Conservation (phyloP, 2,329 filamentous ascomycete species). For the Gaeumannomyces sp. region DNA sequence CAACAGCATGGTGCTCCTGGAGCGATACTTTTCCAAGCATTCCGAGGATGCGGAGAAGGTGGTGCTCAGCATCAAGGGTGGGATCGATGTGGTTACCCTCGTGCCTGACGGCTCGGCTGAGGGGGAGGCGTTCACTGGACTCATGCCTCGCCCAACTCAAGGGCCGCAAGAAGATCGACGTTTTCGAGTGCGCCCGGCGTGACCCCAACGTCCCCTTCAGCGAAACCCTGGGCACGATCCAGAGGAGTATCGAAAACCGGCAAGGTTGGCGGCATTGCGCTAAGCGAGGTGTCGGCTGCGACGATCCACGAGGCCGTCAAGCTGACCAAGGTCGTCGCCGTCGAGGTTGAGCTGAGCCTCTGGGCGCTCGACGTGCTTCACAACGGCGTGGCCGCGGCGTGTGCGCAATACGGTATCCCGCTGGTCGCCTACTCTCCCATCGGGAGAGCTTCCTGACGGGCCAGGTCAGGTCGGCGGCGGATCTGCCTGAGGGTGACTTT, state of each 20-base stretch:
- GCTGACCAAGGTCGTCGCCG: conserved; percentile 37
- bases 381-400: conserved; percentile 44
- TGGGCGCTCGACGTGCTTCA: conserved; percentile 40
- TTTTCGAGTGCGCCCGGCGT: conserved; percentile 53
- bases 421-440: conserved; percentile 56
- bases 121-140: conserved; percentile 49
- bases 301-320: conserved; percentile 43
- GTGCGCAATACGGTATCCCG: conserved; percentile 47
- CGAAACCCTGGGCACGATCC: conserved; percentile 35
- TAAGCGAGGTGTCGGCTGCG: conserved; percentile 44
- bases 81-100: conserved; percentile 57
- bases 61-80: conserved; percentile 58
- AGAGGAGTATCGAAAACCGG: conserved; percentile 46
- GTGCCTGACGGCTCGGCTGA: conserved; percentile 58
- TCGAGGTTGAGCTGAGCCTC: conserved; percentile 49
- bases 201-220: conserved; percentile 43
- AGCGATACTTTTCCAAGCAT: conserved; percentile 56
- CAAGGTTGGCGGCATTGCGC: conserved; percentile 42
- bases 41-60: conserved; percentile 58
- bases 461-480: conserved; percentile 27
- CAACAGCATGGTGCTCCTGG: conserved; percentile 53
- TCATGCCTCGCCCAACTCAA: conserved; percentile 43
- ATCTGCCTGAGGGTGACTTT: conserved; percentile 33
- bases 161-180: conserved; percentile 54
- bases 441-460: conserved; percentile 35